Conservation (phyloP, 352 stramenopile genomes). For the Pythium dissimile region DNA sequence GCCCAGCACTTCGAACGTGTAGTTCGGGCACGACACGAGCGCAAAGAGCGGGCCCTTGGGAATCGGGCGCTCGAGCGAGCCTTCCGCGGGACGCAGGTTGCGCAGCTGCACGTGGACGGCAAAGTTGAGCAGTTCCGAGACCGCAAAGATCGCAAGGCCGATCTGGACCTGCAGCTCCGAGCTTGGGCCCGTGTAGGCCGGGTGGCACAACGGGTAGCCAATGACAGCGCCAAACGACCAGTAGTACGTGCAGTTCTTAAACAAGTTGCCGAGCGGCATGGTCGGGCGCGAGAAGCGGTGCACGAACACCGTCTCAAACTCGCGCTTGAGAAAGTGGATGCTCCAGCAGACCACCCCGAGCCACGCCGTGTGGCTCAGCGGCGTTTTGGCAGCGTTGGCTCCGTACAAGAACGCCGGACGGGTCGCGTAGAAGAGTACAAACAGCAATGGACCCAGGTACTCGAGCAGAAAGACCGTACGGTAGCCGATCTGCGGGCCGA, state of each 20-base stretch:
- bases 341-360: constrained; percentile 66
- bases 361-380: constrained; percentile 40
- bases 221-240: constrained; percentile 81
- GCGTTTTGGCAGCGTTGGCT: constrained; percentile 28
- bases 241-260: constrained; percentile 92
- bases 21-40: constrained; percentile 90
- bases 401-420: constrained; percentile 77
- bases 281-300: constrained; percentile 86
- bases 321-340: constrained; percentile 84
- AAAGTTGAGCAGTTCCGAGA: constrained; percentile 84
- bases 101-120: constrained; percentile 83
- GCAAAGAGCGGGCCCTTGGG: constrained; percentile 73
- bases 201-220: constrained; percentile 82
- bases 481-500: constrained; percentile 87
- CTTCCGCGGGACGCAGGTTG: constrained; percentile 71
- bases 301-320: constrained; percentile 88
- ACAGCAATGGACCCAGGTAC: constrained; percentile 82
- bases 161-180: constrained; percentile 52
- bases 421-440: constrained; percentile 75
- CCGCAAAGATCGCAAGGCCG: constrained; percentile 52
- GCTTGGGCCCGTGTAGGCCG: constrained; percentile 48
- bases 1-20: constrained; percentile 87
- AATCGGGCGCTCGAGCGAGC: constrained; percentile 65
- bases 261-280: constrained; percentile 87
- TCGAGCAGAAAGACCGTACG: constrained; percentile 86